Base-by-base conservation (phyloP, 495 filamentous ascomycete genomes). In the Penicillium fimorum region DNA sequence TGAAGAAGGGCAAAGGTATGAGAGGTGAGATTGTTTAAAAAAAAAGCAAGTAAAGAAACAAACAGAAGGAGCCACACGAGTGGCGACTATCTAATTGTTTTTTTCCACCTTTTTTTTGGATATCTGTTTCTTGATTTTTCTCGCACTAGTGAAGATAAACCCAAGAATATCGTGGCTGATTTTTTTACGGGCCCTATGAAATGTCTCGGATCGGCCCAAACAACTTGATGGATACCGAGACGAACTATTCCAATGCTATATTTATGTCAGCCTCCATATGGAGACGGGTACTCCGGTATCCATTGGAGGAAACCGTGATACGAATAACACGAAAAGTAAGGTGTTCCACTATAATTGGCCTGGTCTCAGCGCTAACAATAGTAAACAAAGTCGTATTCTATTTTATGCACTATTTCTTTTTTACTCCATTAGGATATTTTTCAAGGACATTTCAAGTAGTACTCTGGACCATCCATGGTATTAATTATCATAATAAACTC, bases 1-100 rank as follows among this genome's bases (percentile, higher is more conserved):
- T 29, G 40, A 48, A 17, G 29, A 50, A 41, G 24, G 53, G 9
- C 55, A 60, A 64, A 57, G 40, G 59, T 47, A 10, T 57, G 27
- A 47, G 22, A 41, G 30, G 35, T 53, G 15, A 12, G 27, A 20
- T 8, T 29, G n/a, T n/a, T n/a, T 42, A 8, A 17, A 25, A 17
- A n/a, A 9, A 17, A n/a, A 9, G n/a, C 2, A 1, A 38, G 13
- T 25, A 27, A 27, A 7, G 6, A 27, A 4, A 27, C 6, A 4
- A 27, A 27, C 7, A 15, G 30, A 33, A 53, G 40, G n/a, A 43
- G 20, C 10, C 43, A 44, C 42, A 18, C n/a, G n/a, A 15, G 42
- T 44, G 42, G 42, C 42, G 15, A 44, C 24, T 17, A 11, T 44
- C 17, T 6, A 22, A 12, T 24, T 46, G 17, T 27, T 46, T n/a